Evolutionary conservation across 257 asterid species (phyloP).

Genomic region (Apocynum venetum): DNA sequence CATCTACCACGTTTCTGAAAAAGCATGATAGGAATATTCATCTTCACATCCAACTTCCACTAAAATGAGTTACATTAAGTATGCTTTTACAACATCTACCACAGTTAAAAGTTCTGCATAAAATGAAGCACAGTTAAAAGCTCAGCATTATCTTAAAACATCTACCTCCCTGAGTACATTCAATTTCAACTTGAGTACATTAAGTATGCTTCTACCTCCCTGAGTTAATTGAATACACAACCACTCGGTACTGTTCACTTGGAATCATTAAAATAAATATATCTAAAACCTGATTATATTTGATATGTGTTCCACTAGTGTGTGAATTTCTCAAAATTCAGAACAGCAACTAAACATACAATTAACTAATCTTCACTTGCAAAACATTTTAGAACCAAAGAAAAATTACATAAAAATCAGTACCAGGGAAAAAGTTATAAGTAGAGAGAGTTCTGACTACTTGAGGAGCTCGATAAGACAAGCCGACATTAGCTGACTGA

Average conservation of each 20-base stretch:
- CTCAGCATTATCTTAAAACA: no score
- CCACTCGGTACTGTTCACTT: no score
- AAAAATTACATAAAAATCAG: not conserved
- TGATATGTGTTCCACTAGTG: not conserved
- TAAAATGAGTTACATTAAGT: not conserved
- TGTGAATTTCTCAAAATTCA: not conserved
- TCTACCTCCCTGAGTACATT: no score
- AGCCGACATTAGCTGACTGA: constrained; percentile 30
- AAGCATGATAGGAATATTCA: not conserved
- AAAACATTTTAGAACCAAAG: not conserved
- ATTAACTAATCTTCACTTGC: not conserved
- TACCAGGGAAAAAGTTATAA: constrained; percentile 28
- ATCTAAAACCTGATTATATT: not conserved
- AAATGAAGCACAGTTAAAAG: no score
- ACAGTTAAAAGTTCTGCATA: no score
- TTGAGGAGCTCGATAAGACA: constrained; percentile 33
- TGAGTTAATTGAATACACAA: no score
- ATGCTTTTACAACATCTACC: no score
- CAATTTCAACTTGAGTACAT: no score
- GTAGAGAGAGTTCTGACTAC: constrained; percentile 41
- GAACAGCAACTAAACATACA: not conserved
- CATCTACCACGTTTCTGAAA: not conserved
- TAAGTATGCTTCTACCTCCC: no score
- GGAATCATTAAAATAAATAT: not conserved
- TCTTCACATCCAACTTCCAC: not conserved